These are phyloP conservation scores for Annona squamosa DNA, from an alignment of 164 flowering plant genomes.

Conservation along the genomic window DNA sequence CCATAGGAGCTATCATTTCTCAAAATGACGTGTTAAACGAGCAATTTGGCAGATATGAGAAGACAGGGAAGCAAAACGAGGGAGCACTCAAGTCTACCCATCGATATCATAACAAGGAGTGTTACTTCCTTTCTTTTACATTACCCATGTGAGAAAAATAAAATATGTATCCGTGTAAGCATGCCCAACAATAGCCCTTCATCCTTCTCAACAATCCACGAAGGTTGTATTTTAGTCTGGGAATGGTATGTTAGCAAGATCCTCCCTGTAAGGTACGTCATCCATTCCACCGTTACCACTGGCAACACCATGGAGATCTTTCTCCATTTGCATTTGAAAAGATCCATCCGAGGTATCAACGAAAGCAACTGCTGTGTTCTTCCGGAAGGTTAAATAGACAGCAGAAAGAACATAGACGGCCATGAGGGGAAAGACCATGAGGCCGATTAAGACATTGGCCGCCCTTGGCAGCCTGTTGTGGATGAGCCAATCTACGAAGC, in stretches of 20 bases:
- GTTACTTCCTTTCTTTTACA: too few species aligned
- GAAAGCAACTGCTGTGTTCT: background rate
- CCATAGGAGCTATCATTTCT: too few species aligned
- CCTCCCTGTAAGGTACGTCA: slow-evolving; percentile 48
- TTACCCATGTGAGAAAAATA: too few species aligned
- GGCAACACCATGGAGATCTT: slow-evolving; percentile 13
- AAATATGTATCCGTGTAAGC: too few species aligned
- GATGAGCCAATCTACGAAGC: background rate
- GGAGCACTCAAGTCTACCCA: too few species aligned
- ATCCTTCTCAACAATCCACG: too few species aligned
- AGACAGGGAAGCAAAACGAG: too few species aligned
- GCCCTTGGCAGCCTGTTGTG: background rate
- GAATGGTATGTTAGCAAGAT: slow-evolving; percentile 57
- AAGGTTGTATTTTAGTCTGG: slow-evolving; percentile 21
- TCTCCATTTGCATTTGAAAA: slow-evolving; percentile 40
- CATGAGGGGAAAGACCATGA: background rate
- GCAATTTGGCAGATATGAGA: too few species aligned
- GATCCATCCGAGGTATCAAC: background rate
- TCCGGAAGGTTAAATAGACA: slow-evolving; percentile 1
- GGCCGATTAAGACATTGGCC: background rate
- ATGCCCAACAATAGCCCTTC: too few species aligned
- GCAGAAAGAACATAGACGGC: background rate
- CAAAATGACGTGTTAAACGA: too few species aligned
- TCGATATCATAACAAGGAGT: too few species aligned
- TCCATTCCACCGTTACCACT: slow-evolving; percentile 4